Base-by-base conservation (phyloP, 805 yeast genomes). In the Nakazawaea pomicola region DNA sequence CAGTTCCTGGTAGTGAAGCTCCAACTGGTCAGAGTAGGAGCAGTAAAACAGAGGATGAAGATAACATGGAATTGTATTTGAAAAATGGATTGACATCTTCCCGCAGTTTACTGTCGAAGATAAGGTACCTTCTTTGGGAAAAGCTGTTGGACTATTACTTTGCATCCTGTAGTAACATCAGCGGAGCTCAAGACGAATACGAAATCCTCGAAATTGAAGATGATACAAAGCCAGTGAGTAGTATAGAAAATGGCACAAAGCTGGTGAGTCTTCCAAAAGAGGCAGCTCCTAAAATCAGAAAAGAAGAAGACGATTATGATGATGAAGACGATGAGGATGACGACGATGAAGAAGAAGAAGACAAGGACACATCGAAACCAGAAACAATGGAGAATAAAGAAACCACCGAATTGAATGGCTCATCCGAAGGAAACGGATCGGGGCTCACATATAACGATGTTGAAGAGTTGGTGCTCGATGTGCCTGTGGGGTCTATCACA, bases 111-210 rank as follows among this genome's bases (percentile, higher is more conserved):
- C 81, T 88, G 5, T 62, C 83, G 36, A 83, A 76, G 46, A 60
- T 83, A 17, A 65, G 91, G 47, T 83, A 81, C 49, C 68, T 83
- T 10, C 61, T 84, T 18, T 84, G 86, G 77, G 90, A 83, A 51
- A 78, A 75, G 54, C 89, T 83, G 16, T 68, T 78, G 8, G 82
- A 78, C 52, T 62, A 54, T 61, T 24, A 50, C 50, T 36, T 14
- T 18, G 32, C 33, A 14, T 48, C 45, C 32, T 34, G 43, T 8
- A 43, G 45, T 10, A 41, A 35, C 10, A 44, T 35, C 10, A 33
- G 29, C 4, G 50, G 47, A 3, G 53, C 45, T 19, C 49, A 28
- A 19, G 34, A 27, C 15, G 38, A 25, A 27, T 41, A 41, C 16
- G 38, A 42, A 19, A 27, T 42, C 23, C 37, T 42, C 10, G 45